Conservation (phyloP, 257 asterid genomes). For the Knoxia roxburghii region DNA sequence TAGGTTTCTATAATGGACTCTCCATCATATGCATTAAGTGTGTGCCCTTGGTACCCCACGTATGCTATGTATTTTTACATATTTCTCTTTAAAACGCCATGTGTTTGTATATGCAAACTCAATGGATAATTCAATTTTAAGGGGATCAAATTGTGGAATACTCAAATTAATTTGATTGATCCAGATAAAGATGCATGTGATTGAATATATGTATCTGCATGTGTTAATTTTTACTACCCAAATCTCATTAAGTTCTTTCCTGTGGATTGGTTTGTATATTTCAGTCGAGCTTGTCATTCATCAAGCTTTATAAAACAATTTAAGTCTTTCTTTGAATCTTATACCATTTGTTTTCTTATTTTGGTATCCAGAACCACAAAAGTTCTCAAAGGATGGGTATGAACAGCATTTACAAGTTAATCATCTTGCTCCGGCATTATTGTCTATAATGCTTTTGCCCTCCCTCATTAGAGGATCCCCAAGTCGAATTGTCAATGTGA, state of each 20-base stretch:
- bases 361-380: slow-evolving; percentile 70
- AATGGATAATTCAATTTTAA: neutral
- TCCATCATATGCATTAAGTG: neutral
- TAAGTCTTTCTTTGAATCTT: slow-evolving; percentile 14
- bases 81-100: neutral
- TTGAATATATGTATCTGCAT: neutral
- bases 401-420: slow-evolving; percentile 97
- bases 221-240: neutral
- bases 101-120: neutral
- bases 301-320: neutral
- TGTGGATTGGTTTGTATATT: neutral
- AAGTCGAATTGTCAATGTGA: slow-evolving; percentile 84
- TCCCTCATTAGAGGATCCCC: slow-evolving; percentile 93
- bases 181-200: neutral
- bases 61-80: neutral
- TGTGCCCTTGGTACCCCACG: neutral
- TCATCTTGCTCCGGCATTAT: slow-evolving; percentile 96
- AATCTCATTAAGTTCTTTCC: neutral
- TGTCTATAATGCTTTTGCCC: slow-evolving; percentile 82
- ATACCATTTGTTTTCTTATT: neutral
- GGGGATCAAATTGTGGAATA: neutral
- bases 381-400: slow-evolving; percentile 71
- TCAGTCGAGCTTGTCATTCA: neutral
- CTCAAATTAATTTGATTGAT: neutral
- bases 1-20: neutral